A percentile compares a stretch with the other conserved stretches of the same genome.
Conservation (phyloP, 2,329 filamentous ascomycete genomes). For the Sclerotiophoma versabilis region DNA sequence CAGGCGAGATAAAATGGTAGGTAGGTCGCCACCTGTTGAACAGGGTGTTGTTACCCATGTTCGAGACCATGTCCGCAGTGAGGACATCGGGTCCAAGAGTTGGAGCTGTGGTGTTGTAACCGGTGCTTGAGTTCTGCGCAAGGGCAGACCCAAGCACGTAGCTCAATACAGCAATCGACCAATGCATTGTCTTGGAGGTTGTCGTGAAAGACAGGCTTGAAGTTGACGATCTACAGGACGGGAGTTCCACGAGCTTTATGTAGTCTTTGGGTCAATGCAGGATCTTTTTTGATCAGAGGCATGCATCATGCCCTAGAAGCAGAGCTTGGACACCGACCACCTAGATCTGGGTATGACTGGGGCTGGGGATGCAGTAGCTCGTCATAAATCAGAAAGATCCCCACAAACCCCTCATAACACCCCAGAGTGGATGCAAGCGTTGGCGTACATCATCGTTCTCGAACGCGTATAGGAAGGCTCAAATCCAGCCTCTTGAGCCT, state of each 20-base stretch:
- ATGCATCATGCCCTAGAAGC: slow-evolving; percentile 27
- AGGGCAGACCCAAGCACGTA: slow-evolving; percentile 32
- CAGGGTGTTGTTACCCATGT: slow-evolving; percentile 56
- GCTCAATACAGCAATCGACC: slow-evolving; percentile 32
- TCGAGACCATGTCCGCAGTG: slow-evolving; percentile 36
- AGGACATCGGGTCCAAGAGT: slow-evolving; percentile 33
- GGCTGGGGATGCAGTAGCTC: slow-evolving; percentile 25
- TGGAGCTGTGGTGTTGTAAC: slow-evolving; percentile 3
- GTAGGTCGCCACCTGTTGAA: slow-evolving; percentile 58
- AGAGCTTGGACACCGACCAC: slow-evolving; percentile 20
- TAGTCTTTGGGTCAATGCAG: slow-evolving; percentile 16
- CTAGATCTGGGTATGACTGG: slow-evolving; percentile 21
- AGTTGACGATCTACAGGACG: slow-evolving; percentile 2
- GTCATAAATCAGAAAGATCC: slow-evolving; percentile 20
- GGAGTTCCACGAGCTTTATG: slow-evolving; percentile 23
- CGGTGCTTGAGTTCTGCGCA: slow-evolving; percentile 28
- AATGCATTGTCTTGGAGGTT: slow-evolving; percentile 28
- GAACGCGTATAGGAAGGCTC: slow-evolving; percentile 17
- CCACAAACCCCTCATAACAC: slow-evolving; percentile 31
- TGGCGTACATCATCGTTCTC: slow-evolving; percentile 23
- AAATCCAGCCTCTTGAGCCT: slow-evolving; percentile 18
- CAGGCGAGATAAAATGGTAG: slow-evolving; percentile 57
- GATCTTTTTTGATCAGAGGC: slow-evolving; percentile 12
- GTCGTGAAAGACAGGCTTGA: slow-evolving; percentile 3
- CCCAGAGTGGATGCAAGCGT: slow-evolving; percentile 27